Evolutionary conservation across 257 asterid genomes (phyloP), one percentile per base, ranked within the genome.

Genomic region (Solanum tarapatanum): DNA sequence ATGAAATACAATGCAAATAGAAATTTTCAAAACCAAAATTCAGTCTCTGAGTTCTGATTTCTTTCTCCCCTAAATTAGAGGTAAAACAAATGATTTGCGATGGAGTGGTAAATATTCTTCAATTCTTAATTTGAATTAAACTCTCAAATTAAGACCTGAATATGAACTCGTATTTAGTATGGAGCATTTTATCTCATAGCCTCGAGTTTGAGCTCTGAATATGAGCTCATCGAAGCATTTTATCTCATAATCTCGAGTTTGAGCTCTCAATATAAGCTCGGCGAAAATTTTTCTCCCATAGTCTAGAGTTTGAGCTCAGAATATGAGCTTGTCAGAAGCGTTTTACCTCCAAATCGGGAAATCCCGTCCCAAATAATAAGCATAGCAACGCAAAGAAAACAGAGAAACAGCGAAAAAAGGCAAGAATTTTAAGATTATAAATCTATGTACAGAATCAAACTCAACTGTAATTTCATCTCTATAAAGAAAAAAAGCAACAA

Each of bases 201-300:
- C 4, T 55, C 10, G n/a, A 55, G 2, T 17, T 55, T 55, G 4
- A 55, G 4, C 0, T 16, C 21, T 51, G 1, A 51, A 51, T 17
- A 51, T 51, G 0, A 16, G n/a, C 3, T 48, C 6, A 48, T 14
- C 3, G 3, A 51, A 16, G 3, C 0, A 51, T 51, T 16, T 51
- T 6, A 51, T 51, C 62, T 51, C 62, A 51, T 51, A 51, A 6
- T 51, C 2, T 51, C 23, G 62, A 51, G n/a, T 17, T 51, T 51
- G 4, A 51, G n/a, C 1, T 17, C 0, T 51, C 0, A 51, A 2
- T 2, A 16, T 16, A 0, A 16, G 60, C 6, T 1, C 1, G 21
- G 58, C 1, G 2, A 45, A 45, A 45, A 17, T 0, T 45, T 45
- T 45, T 45, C 55, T 45, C 6, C 2, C 21, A 5, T 5, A 14